A percentile compares a stretch with the other conserved stretches of the same genome.
Evolutionary conservation across 129 eudicot genomes (phyloP).

Genomic region (Arctium minus): DNA sequence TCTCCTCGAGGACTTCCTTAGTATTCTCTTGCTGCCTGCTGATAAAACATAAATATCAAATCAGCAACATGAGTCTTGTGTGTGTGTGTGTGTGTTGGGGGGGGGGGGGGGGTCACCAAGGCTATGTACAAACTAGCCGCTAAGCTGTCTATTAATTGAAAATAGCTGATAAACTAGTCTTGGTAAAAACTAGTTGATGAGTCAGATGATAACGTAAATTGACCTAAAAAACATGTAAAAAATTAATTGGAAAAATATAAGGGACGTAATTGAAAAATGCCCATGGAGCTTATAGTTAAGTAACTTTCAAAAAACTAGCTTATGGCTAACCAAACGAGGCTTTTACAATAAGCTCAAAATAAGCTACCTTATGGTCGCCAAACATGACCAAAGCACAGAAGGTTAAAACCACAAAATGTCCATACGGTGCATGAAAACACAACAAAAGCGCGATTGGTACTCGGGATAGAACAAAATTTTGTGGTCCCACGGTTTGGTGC

Average conservation of each 20-base stretch:
- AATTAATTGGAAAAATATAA: background rate
- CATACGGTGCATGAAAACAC: background rate
- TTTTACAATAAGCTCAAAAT: too few species aligned
- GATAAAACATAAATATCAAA: background rate
- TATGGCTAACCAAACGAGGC: too few species aligned
- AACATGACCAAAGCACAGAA: background rate
- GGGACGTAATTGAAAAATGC: background rate
- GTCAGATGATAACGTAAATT: too few species aligned
- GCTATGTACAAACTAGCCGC: background rate
- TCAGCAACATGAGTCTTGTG: background rate
- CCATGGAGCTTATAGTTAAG: background rate
- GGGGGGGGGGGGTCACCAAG: background rate
- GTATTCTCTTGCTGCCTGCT: conserved; percentile 78
- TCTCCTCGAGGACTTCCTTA: conserved; percentile 74
- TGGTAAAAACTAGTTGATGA: too few species aligned
- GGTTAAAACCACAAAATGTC: too few species aligned
- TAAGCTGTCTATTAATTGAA: background rate
- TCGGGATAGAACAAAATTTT: background rate
- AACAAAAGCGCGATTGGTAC: background rate
- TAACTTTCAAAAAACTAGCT: too few species aligned
- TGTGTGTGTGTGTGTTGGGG: too few species aligned
- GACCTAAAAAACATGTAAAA: background rate
- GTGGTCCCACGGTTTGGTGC: background rate
- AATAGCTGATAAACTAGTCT: background rate
- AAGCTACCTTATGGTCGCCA: background rate